Conservation (phyloP, 2,329 filamentous ascomycete species). For the Colletotrichum sp. region DNA sequence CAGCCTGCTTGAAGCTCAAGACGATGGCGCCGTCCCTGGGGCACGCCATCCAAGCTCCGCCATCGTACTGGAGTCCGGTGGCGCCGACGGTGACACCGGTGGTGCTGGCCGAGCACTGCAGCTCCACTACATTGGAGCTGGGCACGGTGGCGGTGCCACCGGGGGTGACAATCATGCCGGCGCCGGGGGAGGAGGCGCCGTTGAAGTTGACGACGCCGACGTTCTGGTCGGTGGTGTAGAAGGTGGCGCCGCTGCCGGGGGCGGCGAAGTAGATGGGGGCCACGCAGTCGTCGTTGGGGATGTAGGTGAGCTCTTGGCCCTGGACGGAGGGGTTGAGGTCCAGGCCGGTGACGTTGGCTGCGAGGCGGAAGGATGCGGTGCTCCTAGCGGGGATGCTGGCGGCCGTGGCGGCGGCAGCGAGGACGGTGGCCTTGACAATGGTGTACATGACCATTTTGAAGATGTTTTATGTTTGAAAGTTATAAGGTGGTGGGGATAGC, state of each 20-base stretch:
- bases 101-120: neutral
- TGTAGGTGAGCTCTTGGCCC: neutral
- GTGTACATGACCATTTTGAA: neutral
- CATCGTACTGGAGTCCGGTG: neutral
- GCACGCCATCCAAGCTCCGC: neutral
- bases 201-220: neutral
- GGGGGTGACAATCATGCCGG: neutral
- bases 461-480: neutral
- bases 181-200: neutral
- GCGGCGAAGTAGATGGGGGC: neutral
- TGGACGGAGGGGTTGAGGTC: neutral
- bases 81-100: neutral
- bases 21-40: neutral
- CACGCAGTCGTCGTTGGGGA: neutral
- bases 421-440: neutral
- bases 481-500: neutral
- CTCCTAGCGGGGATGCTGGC: neutral
- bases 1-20: neutral
- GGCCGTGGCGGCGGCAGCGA: neutral
- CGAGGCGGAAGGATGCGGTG: neutral
- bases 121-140: neutral
- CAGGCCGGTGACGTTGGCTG: neutral
- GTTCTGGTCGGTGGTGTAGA: neutral
- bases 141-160: neutral
- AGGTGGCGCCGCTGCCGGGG: neutral